phyloP scores from a whole-genome alignment of 139 green algal genomes.

The Diplosphaera chodatii region DNA sequence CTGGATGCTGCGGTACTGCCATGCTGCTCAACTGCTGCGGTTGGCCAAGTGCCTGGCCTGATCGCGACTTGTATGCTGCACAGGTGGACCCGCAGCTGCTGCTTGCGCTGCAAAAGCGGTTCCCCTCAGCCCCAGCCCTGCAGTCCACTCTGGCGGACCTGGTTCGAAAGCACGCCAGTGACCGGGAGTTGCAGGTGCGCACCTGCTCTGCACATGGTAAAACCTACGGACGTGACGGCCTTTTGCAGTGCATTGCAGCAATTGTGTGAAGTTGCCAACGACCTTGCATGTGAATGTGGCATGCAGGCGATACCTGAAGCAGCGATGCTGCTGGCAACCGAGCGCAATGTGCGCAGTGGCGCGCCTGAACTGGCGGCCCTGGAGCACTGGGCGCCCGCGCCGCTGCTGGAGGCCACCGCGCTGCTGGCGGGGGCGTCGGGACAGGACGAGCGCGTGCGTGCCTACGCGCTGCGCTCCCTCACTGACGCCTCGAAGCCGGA shows the following conservation, averaged over 20 bases:
- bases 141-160: slow-evolving; percentile 28
- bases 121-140: slow-evolving; percentile 10
- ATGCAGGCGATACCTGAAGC: slow-evolving; percentile 53
- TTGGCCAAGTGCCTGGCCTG: too few relatives aligned
- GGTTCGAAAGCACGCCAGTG: slow-evolving; percentile 29
- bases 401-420: slow-evolving; percentile 52
- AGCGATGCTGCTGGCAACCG: slow-evolving; percentile 44
- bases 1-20: too few relatives aligned
- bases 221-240: too few relatives aligned
- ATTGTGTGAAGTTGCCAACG: too few relatives aligned
- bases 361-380: slow-evolving; percentile 26
- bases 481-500: slow-evolving; percentile 22
- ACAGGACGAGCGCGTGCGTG: slow-evolving; percentile 22
- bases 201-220: too few relatives aligned
- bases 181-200: slow-evolving; percentile 13
- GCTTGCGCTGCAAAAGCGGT: slow-evolving; percentile 35
- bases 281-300: too few relatives aligned
- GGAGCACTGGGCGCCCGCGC: slow-evolving; percentile 42
- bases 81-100: slow-evolving; percentile 52
- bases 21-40: too few relatives aligned
- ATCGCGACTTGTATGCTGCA: too few relatives aligned
- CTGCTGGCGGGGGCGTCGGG: slow-evolving; percentile 44
- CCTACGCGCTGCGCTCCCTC: slow-evolving; percentile 38
- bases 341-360: background rate
- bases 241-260: too few relatives aligned